These are phyloP conservation scores for Aspergillus thermomutatus DNA, from an alignment of 2,329 filamentous ascomycete species.

Conservation along the genomic window DNA sequence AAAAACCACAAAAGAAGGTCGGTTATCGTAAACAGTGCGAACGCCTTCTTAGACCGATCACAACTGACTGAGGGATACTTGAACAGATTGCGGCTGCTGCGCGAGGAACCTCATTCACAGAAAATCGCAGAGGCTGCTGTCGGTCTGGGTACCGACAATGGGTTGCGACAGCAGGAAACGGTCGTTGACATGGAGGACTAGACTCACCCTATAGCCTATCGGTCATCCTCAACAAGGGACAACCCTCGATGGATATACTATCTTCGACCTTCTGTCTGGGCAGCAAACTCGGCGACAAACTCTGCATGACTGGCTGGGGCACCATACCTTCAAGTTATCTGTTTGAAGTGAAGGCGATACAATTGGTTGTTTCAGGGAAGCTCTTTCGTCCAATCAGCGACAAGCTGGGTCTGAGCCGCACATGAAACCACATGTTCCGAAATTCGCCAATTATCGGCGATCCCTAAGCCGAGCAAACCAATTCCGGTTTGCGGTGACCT, in stretches of 20 bases:
- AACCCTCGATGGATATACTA: background rate
- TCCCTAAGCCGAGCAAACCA: slow-evolving; percentile 13
- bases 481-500: slow-evolving; percentile 27
- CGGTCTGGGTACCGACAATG: slow-evolving; percentile 69
- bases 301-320: background rate
- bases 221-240: background rate
- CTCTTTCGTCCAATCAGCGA: slow-evolving; percentile 17
- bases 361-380: slow-evolving; percentile 12
- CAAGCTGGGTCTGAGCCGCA: slow-evolving; percentile 9
- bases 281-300: background rate
- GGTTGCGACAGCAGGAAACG: slow-evolving; percentile 38
- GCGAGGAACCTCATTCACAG: slow-evolving; percentile 81
- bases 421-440: slow-evolving; percentile 27
- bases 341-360: slow-evolving; percentile 7
- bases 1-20: slow-evolving; percentile 93
- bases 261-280: background rate
- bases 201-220: slow-evolving; percentile 3
- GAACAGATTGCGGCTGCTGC: slow-evolving; percentile 71
- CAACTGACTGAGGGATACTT: slow-evolving; percentile 7
- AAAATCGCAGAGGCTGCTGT: slow-evolving; percentile 79
- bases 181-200: slow-evolving; percentile 43
- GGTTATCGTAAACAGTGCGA: slow-evolving; percentile 12
- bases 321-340: slow-evolving; percentile 8
- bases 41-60: background rate
- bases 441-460: slow-evolving; percentile 20